Conservation (phyloP, 352 stramenopile genomes). For the Globisporangium alternatum region DNA sequence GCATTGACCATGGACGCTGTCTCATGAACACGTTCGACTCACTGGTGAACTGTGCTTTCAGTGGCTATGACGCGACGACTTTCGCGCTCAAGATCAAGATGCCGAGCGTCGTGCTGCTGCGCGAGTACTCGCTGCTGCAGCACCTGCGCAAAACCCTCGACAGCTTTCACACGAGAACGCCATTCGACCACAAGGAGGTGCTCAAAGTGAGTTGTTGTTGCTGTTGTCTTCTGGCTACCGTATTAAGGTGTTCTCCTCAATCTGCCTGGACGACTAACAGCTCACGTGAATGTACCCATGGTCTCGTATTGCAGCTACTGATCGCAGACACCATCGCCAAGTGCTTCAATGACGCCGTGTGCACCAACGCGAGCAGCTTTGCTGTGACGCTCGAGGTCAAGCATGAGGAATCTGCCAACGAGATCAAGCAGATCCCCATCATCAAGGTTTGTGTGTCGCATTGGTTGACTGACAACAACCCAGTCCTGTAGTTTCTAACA, state of each 20-base stretch:
- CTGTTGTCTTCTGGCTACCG: not conserved
- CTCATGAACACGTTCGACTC: not conserved
- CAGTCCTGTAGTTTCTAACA: not conserved
- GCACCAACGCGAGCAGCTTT: slow-evolving; percentile 59
- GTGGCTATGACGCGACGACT: slow-evolving; percentile 56
- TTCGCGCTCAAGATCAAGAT: slow-evolving; percentile 84
- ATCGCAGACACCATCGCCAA: slow-evolving; percentile 41
- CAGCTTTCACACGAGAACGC: slow-evolving; percentile 32
- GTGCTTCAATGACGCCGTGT: slow-evolving; percentile 48
- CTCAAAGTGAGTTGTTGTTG: slow-evolving; percentile 52
- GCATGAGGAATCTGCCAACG: slow-evolving; percentile 63
- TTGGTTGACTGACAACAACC: not conserved
- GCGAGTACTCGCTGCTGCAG: slow-evolving; percentile 71
- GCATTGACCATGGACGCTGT: not conserved
- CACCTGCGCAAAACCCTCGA: slow-evolving; percentile 38
- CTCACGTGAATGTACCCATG: not conserved
- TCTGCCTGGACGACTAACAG: not conserved
- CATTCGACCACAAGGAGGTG: slow-evolving; percentile 75
- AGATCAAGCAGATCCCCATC: slow-evolving; percentile 73
- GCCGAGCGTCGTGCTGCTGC: slow-evolving; percentile 69
- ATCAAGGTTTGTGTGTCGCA: slow-evolving; percentile 46
- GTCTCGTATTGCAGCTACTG: slow-evolving; percentile 28
- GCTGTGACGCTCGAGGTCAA: slow-evolving; percentile 62
- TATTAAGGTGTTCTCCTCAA: too few species aligned
- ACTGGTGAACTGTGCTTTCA: slow-evolving; percentile 9